Conservation (phyloP, 345 rosid genomes). For the Heritiera fomes region DNA sequence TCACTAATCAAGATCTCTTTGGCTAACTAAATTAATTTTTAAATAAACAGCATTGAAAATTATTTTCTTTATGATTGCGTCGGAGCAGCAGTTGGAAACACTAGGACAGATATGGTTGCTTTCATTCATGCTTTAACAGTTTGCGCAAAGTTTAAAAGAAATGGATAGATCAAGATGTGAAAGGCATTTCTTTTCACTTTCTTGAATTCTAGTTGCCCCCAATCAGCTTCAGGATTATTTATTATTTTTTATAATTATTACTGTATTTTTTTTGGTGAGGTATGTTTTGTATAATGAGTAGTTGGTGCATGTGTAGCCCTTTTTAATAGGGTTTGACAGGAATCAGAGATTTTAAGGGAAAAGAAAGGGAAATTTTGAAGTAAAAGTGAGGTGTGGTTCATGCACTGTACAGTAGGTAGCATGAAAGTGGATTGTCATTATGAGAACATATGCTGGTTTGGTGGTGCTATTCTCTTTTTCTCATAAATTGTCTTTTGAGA, state of each 20-base stretch:
- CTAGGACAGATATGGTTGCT: neutral
- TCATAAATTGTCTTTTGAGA: neutral
- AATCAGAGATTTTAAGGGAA: neutral
- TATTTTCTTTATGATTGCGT: neutral
- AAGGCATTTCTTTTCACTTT: neutral
- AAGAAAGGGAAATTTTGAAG: neutral
- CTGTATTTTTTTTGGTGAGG: neutral
- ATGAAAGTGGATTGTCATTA: conserved; percentile 32
- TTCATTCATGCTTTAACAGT: neutral
- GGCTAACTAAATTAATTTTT: neutral
- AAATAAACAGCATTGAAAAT: neutral
- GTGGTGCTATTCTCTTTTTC: neutral
- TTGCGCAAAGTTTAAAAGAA: neutral
- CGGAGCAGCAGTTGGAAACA: conserved; percentile 23
- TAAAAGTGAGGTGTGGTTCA: conserved; percentile 12
- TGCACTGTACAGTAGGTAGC: neutral
- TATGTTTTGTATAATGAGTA: neutral
- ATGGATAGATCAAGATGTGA: conserved; percentile 13
- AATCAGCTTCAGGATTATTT: neutral
- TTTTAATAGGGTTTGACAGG: conserved; percentile 3
- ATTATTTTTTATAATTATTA: neutral
- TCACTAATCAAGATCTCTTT: no score
- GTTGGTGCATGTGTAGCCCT: conserved; percentile 27
- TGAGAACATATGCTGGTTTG: conserved; percentile 19
- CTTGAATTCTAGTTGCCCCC: conserved; percentile 7